Conservation (phyloP, 169 alveolate genomes). For the Plasmodium vivax region DNA sequence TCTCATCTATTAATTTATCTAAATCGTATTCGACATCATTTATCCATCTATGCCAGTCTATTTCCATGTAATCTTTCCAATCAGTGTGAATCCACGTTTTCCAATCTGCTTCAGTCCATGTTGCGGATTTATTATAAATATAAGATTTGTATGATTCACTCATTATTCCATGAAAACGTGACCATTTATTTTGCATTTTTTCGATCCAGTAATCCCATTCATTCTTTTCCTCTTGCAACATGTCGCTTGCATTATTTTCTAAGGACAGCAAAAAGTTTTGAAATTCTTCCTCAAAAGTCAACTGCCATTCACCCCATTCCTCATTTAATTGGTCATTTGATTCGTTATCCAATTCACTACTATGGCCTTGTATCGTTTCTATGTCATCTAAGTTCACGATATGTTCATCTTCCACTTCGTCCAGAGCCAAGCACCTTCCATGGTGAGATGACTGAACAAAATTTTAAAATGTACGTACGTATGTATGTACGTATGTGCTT, state of each 20-base stretch:
- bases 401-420: background rate
- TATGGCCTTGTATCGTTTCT: background rate
- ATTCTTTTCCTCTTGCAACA: background rate
- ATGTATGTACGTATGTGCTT: background rate
- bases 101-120: conserved; percentile 5
- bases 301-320: background rate
- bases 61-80: background rate
- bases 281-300: background rate
- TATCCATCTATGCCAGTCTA: conserved; percentile 10
- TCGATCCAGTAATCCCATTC: conserved; percentile 12
- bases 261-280: background rate
- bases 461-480: background rate
- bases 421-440: background rate
- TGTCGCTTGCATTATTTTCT: background rate
- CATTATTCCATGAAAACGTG: background rate
- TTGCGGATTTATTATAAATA: background rate
- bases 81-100: conserved; percentile 1
- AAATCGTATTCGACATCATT: background rate
- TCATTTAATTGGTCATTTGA: background rate
- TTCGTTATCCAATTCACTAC: background rate
- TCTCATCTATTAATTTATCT: background rate
- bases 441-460: conserved; percentile 12
- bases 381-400: background rate
- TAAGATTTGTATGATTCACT: background rate
- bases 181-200: background rate